phyloP scores from a whole-genome alignment of 768 basidiomycete genomes.

The Leccinellum albellum region DNA sequence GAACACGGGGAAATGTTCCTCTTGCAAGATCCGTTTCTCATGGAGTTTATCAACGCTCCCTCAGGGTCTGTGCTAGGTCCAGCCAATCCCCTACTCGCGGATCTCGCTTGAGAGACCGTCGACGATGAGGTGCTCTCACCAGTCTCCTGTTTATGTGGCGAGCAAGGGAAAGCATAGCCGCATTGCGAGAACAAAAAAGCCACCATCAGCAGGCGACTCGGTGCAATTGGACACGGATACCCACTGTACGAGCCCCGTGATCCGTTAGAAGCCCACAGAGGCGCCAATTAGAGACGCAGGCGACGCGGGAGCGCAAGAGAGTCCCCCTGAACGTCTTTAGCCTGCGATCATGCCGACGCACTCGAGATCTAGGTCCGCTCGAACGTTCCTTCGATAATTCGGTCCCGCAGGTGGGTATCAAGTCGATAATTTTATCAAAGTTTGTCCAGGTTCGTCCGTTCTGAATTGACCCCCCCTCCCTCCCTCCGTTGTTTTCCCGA shows the following conservation, averaged over 20 bases:
- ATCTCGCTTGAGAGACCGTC: neutral
- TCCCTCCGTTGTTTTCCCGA: neutral
- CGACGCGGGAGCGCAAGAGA: neutral
- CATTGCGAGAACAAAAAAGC: neutral
- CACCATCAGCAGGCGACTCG: neutral
- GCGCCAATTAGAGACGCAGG: neutral
- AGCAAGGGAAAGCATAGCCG: slow-evolving; percentile 2
- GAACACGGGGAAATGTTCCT: slow-evolving; percentile 7
- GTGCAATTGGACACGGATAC: neutral
- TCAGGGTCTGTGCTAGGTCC: neutral
- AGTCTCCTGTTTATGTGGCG: slow-evolving; percentile 19
- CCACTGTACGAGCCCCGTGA: slow-evolving; percentile 4
- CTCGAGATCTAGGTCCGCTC: neutral
- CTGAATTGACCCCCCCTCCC: neutral
- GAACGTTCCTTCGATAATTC: neutral
- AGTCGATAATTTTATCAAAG: slow-evolving; percentile 1
- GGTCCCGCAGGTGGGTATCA: neutral
- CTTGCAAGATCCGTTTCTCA: slow-evolving; percentile 24
- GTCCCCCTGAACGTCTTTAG: neutral
- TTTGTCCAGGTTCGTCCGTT: neutral
- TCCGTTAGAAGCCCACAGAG: neutral
- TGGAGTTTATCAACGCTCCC: slow-evolving; percentile 5
- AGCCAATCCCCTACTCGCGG: neutral
- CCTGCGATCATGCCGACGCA: neutral
- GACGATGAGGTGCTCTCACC: neutral